phyloP scores from a whole-genome alignment of 2,329 filamentous ascomycete genomes.

The Didymella pomorum region DNA sequence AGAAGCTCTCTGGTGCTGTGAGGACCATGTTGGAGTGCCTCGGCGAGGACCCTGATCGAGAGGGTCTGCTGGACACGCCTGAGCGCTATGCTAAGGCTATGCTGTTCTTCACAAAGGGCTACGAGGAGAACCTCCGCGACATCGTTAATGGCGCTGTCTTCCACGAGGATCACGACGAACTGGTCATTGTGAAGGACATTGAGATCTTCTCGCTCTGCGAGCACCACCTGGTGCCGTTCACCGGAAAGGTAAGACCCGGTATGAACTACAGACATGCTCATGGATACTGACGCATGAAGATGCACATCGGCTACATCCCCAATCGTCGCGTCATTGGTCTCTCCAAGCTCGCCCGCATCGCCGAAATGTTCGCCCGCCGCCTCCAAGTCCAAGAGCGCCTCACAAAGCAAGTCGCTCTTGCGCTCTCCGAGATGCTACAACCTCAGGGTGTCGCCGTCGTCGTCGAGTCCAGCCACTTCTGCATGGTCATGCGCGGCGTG shows the following conservation, averaged over 20 bases:
- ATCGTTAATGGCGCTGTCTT: conserved; percentile 95
- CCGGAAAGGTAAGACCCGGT: conserved; percentile 74
- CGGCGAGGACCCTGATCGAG: conserved; percentile 70
- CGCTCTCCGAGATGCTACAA: conserved; percentile 89
- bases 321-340: conserved; percentile 90
- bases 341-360: conserved; percentile 93
- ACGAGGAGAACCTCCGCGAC: conserved; percentile 90
- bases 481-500: conserved; percentile 99
- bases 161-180: conserved; percentile 94
- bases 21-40: conserved; percentile 71
- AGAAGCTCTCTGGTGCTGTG: conserved; percentile 70
- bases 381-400: conserved; percentile 96
- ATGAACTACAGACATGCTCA: background rate
- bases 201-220: conserved; percentile 95
- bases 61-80: conserved; percentile 72
- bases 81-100: conserved; percentile 93
- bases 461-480: conserved; percentile 95
- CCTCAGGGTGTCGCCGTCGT: conserved; percentile 96
- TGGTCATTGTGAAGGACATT: conserved; percentile 98
- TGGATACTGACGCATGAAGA: conserved; percentile 60
- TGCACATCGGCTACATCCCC: conserved; percentile 99
- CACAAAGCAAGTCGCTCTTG: conserved; percentile 94
- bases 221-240: conserved; percentile 96
- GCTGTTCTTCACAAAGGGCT: conserved; percentile 95
- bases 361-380: conserved; percentile 93